Conservation (phyloP, 495 filamentous ascomycete genomes). For the Hypoxylon fragiforme region DNA sequence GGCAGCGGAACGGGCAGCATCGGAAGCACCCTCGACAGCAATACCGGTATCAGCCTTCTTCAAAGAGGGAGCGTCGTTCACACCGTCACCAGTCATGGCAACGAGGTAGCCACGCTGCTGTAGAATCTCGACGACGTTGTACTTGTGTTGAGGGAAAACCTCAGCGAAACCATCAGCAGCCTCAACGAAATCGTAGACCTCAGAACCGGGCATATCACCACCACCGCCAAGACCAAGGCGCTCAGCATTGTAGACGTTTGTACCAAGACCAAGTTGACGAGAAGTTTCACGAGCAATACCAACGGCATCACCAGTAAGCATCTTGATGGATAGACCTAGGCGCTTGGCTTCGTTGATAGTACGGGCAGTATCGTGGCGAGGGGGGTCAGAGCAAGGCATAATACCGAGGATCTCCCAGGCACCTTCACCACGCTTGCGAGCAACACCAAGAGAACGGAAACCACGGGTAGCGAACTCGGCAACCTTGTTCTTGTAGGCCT, state of each 20-base stretch:
- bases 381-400: conserved; percentile 90
- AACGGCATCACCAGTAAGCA: conserved; percentile 95
- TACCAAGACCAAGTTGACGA: conserved; percentile 85
- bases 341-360: conserved; percentile 88
- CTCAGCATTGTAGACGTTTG: conserved; percentile 93
- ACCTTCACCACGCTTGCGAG: conserved; percentile 75
- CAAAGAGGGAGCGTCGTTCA: conserved; percentile 93
- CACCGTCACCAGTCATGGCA: conserved; percentile 98
- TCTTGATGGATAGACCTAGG: conserved; percentile 89
- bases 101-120: conserved; percentile 95
- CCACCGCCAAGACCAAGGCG: conserved; percentile 79
- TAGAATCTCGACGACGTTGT: conserved; percentile 94
- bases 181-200: conserved; percentile 93
- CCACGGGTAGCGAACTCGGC: conserved; percentile 88
- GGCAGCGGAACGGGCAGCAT: conserved; percentile 88
- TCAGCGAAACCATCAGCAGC: conserved; percentile 93
- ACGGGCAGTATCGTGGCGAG: conserved; percentile 86
- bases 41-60: conserved; percentile 97
- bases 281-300: conserved; percentile 91
- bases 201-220: conserved; percentile 88
- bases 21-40: conserved; percentile 90
- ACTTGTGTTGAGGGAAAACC: conserved; percentile 98
- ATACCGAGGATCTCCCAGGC: conserved; percentile 92
- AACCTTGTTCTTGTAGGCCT: conserved; percentile 86
- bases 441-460: conserved; percentile 90